Evolutionary conservation across 345 rosid genomes (phyloP).

Genomic region (Populus euphratica): DNA sequence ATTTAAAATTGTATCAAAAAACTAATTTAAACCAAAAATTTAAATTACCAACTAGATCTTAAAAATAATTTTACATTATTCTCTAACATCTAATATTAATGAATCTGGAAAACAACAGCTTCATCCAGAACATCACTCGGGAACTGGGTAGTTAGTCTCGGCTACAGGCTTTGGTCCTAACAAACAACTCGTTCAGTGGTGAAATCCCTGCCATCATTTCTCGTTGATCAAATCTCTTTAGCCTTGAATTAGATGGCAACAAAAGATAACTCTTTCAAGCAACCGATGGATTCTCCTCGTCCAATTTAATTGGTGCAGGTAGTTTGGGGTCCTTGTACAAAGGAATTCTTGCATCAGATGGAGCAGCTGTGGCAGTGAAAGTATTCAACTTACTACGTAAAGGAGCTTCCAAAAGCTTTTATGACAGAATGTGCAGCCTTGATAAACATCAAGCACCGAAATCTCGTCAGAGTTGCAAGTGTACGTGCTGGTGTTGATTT

Average conservation of each 20-base stretch:
- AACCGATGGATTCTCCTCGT: neutral
- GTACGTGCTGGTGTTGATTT: slow-evolving; percentile 7
- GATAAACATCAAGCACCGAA: neutral
- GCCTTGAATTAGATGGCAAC: no score
- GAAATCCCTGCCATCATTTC: neutral
- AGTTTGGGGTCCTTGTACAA: slow-evolving; percentile 1
- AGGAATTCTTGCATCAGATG: neutral
- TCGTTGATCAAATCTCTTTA: no score
- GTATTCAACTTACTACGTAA: neutral
- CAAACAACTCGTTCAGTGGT: neutral
- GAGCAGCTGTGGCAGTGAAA: neutral
- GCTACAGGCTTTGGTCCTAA: neutral
- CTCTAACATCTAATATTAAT: no score
- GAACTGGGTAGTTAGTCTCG: neutral
- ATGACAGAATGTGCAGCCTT: slow-evolving; percentile 2
- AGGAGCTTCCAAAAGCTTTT: slow-evolving; percentile 4
- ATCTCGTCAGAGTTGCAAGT: slow-evolving; percentile 1
- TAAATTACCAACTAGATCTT: no score
- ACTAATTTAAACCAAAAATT: no score
- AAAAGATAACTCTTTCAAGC: neutral
- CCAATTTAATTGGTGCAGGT: slow-evolving; percentile 1
- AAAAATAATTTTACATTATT: no score
- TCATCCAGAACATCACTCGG: neutral
- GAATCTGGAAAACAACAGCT: no score
- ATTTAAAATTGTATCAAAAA: no score